These are phyloP conservation scores for Volvox africanus DNA, from an alignment of 139 green algal genomes.

Conservation along the genomic window DNA sequence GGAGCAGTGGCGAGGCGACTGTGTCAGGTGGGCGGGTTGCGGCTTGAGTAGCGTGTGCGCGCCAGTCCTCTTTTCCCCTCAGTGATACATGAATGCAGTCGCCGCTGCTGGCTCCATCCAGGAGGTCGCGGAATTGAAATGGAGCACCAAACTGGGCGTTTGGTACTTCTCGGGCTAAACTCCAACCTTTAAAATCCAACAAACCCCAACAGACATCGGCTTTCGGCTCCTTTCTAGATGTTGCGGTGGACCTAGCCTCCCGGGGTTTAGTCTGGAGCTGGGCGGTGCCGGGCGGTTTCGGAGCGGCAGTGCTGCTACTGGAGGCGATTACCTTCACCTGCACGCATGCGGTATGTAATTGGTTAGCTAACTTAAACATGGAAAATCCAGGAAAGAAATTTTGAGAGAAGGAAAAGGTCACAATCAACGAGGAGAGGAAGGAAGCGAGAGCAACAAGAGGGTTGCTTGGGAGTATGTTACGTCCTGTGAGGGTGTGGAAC, in stretches of 20 bases:
- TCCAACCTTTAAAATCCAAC: too few relatives aligned
- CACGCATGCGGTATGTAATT: conserved; percentile 54
- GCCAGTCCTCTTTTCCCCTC: too few relatives aligned
- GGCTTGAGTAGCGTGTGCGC: too few relatives aligned
- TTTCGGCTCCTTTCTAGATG: conserved; percentile 74
- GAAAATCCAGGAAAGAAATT: neutral
- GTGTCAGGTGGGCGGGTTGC: neutral
- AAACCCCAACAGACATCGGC: conserved; percentile 46
- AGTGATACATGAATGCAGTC: too few relatives aligned
- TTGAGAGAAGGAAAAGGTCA: neutral
- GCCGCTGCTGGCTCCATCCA: too few relatives aligned
- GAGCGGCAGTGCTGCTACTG: conserved; percentile 43
- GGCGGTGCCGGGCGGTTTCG: conserved; percentile 28
- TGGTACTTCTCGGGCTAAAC: too few relatives aligned
- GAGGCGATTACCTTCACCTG: conserved; percentile 64
- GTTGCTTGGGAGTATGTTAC: neutral
- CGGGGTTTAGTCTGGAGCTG: conserved; percentile 64
- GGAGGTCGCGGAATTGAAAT: neutral
- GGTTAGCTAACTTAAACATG: neutral
- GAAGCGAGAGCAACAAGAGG: neutral
- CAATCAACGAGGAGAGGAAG: neutral
- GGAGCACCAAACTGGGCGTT: too few relatives aligned
- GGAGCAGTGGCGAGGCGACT: conserved; percentile 19
- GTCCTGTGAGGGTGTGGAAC: neutral
- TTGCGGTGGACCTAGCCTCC: conserved; percentile 61